phyloP scores from a whole-genome alignment of 495 filamentous ascomycete genomes.

The Cenococcum geophilum region DNA sequence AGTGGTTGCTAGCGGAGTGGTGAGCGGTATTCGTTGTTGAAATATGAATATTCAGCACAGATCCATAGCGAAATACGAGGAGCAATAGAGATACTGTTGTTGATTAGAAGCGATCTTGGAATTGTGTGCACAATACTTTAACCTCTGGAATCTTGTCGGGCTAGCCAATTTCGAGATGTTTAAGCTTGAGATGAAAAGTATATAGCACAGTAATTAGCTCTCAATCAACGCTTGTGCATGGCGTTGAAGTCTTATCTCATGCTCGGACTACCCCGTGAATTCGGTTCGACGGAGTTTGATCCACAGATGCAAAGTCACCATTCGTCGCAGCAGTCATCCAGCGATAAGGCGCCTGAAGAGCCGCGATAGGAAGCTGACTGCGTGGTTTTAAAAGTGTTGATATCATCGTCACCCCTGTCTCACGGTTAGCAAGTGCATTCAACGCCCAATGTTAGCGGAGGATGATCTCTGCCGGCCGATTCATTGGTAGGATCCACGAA shows the following conservation, averaged over 20 bases:
- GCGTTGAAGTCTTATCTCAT: background rate
- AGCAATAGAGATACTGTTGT: background rate
- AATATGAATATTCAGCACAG: background rate
- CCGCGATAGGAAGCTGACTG: constrained; percentile 28
- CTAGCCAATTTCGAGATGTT: too few species aligned
- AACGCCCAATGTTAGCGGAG: constrained; percentile 21
- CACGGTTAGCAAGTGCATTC: constrained; percentile 12
- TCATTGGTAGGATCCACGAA: constrained; percentile 22
- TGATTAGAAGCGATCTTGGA: background rate
- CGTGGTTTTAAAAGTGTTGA: constrained; percentile 12
- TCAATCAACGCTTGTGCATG: background rate
- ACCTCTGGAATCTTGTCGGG: too few species aligned
- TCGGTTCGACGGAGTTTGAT: constrained; percentile 6
- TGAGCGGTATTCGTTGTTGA: background rate
- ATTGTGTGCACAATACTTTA: too few species aligned
- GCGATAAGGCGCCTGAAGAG: constrained; percentile 22
- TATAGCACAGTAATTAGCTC: background rate
- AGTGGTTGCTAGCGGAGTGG: background rate
- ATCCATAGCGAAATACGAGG: background rate
- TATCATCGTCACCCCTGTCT: constrained; percentile 23
- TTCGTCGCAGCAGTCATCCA: background rate
- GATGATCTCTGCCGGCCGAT: constrained; percentile 2
- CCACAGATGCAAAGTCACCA: constrained; percentile 27
- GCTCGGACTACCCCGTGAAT: background rate
- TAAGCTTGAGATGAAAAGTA: background rate